phyloP scores from a whole-genome alignment of 805 yeast species.

The Danielia reshetovae region DNA sequence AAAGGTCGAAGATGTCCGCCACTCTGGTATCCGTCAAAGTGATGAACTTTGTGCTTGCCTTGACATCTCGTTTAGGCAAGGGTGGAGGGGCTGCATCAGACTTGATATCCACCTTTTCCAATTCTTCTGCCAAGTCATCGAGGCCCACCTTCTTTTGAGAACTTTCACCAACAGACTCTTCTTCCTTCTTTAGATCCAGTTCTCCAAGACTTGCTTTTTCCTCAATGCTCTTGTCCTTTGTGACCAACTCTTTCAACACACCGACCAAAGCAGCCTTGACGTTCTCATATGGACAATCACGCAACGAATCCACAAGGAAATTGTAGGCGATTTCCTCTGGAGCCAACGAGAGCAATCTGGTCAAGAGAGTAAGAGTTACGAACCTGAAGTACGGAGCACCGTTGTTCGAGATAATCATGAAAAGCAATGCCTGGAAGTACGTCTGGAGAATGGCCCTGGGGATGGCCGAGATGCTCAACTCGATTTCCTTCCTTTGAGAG shows the following conservation, averaged over 20 bases:
- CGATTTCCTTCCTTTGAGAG: constrained; percentile 16
- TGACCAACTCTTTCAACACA: constrained; percentile 63
- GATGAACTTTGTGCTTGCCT: constrained; percentile 36
- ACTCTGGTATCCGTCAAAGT: constrained; percentile 39
- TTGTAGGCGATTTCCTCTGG: constrained; percentile 55
- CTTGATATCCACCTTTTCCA: constrained; percentile 7
- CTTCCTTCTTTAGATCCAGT: neutral
- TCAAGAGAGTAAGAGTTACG: constrained; percentile 56
- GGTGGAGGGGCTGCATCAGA: constrained; percentile 15
- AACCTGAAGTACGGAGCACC: constrained; percentile 27
- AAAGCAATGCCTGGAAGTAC: constrained; percentile 31
- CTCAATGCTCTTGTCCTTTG: constrained; percentile 24
- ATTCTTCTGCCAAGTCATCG: constrained; percentile 10
- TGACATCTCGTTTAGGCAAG: constrained; percentile 14
- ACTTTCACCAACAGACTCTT: neutral
- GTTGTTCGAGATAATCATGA: constrained; percentile 8
- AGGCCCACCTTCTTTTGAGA: neutral
- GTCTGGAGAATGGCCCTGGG: constrained; percentile 27
- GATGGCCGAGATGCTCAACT: constrained; percentile 27
- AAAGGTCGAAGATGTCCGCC: constrained; percentile 40
- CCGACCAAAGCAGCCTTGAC: constrained; percentile 59
- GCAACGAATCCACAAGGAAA: constrained; percentile 61
- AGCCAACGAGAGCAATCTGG: constrained; percentile 55
- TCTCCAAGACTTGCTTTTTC: neutral
- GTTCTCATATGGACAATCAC: constrained; percentile 60